Evolutionary conservation across 305 asterid genomes (phyloP).

Genomic region (Withania somnifera): DNA sequence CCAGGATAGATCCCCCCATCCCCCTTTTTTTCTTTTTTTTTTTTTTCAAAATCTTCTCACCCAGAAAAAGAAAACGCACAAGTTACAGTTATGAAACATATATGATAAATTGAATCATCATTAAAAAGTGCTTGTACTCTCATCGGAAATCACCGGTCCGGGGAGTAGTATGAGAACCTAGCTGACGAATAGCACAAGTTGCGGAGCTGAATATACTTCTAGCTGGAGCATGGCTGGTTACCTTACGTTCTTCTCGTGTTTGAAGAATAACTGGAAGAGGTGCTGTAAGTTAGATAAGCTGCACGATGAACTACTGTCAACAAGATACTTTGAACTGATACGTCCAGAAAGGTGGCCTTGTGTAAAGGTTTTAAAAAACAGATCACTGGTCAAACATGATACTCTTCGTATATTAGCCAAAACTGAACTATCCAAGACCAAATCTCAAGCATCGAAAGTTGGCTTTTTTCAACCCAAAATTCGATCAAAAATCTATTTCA

Average conservation of each 20-base stretch:
- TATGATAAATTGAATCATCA: not conserved
- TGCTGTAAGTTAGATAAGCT: slow-evolving; percentile 49
- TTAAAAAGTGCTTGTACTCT: not conserved
- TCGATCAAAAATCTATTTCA: not conserved
- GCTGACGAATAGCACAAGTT: not conserved
- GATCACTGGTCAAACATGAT: not conserved
- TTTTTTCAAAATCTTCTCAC: not conserved
- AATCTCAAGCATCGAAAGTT: not conserved
- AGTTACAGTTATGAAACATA: not conserved
- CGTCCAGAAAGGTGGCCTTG: not conserved
- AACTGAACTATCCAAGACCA: not conserved
- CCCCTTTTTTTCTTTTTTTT: no score
- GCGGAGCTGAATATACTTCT: not conserved
- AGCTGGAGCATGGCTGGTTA: not conserved
- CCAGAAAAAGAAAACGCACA: not conserved
- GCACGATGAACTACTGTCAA: slow-evolving; percentile 14
- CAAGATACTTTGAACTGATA: not conserved
- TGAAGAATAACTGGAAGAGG: slow-evolving; percentile 59
- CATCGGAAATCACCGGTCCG: not conserved
- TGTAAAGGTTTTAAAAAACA: not conserved
- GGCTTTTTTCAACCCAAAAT: not conserved
- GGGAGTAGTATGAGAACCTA: not conserved
- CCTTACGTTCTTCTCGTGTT: slow-evolving; percentile 24
- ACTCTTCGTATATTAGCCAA: not conserved
- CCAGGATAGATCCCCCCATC: not conserved